phyloP scores from a whole-genome alignment of 1,139 yeast species.

The Blastobotrys malaysiensis region DNA sequence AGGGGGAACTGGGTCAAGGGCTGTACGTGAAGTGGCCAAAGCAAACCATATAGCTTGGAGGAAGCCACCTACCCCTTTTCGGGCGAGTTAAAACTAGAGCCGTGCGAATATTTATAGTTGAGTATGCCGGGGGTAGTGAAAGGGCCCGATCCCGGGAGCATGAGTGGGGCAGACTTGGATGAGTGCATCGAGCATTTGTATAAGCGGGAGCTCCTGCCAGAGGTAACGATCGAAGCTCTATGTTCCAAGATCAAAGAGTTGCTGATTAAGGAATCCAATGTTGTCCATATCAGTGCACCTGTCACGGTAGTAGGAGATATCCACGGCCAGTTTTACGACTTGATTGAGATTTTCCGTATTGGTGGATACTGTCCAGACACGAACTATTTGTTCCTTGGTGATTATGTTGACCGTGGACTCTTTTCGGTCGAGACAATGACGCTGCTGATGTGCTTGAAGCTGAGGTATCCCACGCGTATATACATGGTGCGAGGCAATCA shows the following conservation, averaged over 20 bases:
- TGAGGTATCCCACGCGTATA: conserved; percentile 80
- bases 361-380: conserved; percentile 95
- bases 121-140: background rate
- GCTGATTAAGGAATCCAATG: conserved; percentile 74
- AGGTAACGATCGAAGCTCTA: conserved; percentile 57
- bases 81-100: background rate
- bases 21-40: background rate
- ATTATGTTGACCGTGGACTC: conserved; percentile 84
- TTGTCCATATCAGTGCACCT: conserved; percentile 76
- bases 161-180: conserved; percentile 46
- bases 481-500: conserved; percentile 88
- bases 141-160: background rate
- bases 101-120: background rate
- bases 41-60: background rate
- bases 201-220: conserved; percentile 60
- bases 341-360: conserved; percentile 82
- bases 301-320: conserved; percentile 98
- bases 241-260: conserved; percentile 70
- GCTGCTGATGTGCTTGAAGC: conserved; percentile 71
- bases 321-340: conserved; percentile 95
- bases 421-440: conserved; percentile 91
- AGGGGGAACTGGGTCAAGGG: background rate
- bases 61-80: background rate
- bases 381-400: conserved; percentile 87
- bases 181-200: conserved; percentile 62